Conservation (phyloP, 345 rosid species). For the Citrus medica region DNA sequence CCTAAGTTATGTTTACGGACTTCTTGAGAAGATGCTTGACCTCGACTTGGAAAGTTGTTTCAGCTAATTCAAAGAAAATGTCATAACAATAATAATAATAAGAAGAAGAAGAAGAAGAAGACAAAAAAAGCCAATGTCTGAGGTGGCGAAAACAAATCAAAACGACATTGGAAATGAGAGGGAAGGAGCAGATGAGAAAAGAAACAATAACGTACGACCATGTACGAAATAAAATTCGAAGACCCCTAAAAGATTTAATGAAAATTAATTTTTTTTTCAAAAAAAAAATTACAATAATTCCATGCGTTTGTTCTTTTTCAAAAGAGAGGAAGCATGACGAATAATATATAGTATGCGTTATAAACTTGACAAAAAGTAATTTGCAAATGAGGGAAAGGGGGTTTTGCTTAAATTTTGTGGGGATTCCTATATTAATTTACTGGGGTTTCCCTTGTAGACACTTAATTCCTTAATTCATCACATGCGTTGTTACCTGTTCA, state of each 20-base stretch:
- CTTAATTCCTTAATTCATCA: not conserved
- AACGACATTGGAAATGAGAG: slow-evolving; percentile 4
- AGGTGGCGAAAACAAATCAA: not conserved
- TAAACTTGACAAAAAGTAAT: not conserved
- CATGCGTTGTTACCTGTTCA: not conserved
- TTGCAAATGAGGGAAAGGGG: not conserved
- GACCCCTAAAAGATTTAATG: not conserved
- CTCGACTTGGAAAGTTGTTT: not conserved
- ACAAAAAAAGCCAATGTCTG: not conserved
- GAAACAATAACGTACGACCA: not conserved
- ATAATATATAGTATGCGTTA: not conserved
- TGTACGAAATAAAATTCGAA: not conserved
- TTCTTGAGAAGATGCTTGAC: not conserved
- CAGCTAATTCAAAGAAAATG: not conserved
- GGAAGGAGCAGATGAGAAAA: not conserved
- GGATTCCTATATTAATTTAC: not conserved
- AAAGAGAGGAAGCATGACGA: not conserved
- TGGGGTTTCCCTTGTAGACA: not conserved
- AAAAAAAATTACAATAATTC: not conserved
- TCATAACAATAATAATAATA: not conserved
- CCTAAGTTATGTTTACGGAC: not conserved
- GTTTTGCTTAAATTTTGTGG: not conserved
- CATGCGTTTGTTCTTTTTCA: not conserved
- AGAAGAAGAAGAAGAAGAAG: not conserved
- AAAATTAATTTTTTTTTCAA: not conserved